Percentiles rank a stretch among this genome's conserved stretches.
These are phyloP conservation scores for Fusarium sp. DNA, from an alignment of 2,329 filamentous ascomycete species.

Conservation along the genomic window DNA sequence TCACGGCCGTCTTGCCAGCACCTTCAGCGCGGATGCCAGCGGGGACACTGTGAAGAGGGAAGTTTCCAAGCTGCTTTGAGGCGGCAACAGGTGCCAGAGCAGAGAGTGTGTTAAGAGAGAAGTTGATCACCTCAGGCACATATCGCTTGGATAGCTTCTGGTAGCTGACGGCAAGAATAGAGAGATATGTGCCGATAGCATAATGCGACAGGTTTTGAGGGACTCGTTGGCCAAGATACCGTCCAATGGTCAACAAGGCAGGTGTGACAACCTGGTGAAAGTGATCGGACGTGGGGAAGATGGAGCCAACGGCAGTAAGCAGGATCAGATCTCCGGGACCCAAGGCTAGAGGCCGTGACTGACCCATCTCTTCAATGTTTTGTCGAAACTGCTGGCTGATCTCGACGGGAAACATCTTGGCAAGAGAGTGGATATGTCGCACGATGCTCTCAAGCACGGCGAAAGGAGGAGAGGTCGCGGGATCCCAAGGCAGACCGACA, in stretches of 20 bases:
- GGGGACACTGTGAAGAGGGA: slow-evolving; percentile 67
- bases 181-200: slow-evolving; percentile 77
- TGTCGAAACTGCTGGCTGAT: slow-evolving; percentile 79
- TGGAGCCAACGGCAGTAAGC: slow-evolving; percentile 81
- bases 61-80: slow-evolving; percentile 58
- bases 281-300: slow-evolving; percentile 95
- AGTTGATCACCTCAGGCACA: slow-evolving; percentile 87
- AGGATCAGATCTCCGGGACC: slow-evolving; percentile 77
- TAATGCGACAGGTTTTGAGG: slow-evolving; percentile 71
- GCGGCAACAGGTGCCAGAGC: slow-evolving; percentile 67
- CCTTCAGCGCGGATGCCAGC: slow-evolving; percentile 59
- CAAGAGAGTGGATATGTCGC: slow-evolving; percentile 90
- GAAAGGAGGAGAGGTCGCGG: slow-evolving; percentile 63
- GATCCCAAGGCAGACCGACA: slow-evolving; percentile 58
- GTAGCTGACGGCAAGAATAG: slow-evolving; percentile 80
- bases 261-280: slow-evolving; percentile 96
- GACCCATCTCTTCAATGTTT: slow-evolving; percentile 68
- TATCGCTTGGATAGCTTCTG: slow-evolving; percentile 85
- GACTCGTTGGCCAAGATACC: slow-evolving; percentile 81
- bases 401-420: slow-evolving; percentile 81
- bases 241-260: slow-evolving; percentile 81
- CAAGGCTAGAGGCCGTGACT: slow-evolving; percentile 59
- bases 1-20: slow-evolving; percentile 51
- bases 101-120: slow-evolving; percentile 75
- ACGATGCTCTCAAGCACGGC: slow-evolving; percentile 77